Percentiles rank a stretch among this genome's conserved stretches.
These are phyloP conservation scores for Coemansia asiatica DNA, from an alignment of 192 early-diverging fungal species.

Conservation along the genomic window DNA sequence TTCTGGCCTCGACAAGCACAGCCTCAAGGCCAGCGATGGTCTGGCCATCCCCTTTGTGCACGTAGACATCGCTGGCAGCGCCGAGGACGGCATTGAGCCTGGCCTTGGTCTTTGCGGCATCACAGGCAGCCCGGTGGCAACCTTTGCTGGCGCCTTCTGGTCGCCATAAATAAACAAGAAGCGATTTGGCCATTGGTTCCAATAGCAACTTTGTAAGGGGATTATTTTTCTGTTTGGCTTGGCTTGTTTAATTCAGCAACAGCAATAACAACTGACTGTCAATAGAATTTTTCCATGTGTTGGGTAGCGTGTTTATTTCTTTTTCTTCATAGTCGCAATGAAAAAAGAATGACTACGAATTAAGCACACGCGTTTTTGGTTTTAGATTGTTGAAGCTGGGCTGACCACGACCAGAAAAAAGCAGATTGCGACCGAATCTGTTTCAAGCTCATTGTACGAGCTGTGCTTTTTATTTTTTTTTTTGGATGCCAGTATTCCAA, in stretches of 20 bases:
- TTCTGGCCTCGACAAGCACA: constrained; percentile 72
- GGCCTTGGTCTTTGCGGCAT: constrained; percentile 70
- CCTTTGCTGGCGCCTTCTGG: constrained; percentile 74
- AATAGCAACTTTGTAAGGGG: neutral
- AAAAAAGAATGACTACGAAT: too few species aligned
- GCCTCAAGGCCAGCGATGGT: constrained; percentile 58
- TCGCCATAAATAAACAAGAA: constrained; percentile 7
- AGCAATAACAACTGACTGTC: too few species aligned
- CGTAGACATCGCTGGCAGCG: constrained; percentile 80
- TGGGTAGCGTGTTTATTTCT: too few species aligned
- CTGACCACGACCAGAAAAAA: too few species aligned
- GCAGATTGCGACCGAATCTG: too few species aligned
- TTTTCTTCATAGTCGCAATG: too few species aligned
- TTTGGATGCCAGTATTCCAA: neutral
- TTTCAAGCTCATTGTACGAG: neutral
- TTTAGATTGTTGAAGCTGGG: too few species aligned
- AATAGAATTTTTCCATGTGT: too few species aligned
- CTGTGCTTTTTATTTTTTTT: too few species aligned
- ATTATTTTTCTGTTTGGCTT: too few species aligned
- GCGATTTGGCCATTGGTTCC: neutral
- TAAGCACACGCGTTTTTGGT: too few species aligned
- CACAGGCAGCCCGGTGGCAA: constrained; percentile 75
- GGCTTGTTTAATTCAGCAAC: constrained; percentile 5
- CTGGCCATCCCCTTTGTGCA: constrained; percentile 78
- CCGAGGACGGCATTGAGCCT: constrained; percentile 62